Conservation (phyloP, 768 basidiomycete genomes). For the Suillus brevipes region DNA sequence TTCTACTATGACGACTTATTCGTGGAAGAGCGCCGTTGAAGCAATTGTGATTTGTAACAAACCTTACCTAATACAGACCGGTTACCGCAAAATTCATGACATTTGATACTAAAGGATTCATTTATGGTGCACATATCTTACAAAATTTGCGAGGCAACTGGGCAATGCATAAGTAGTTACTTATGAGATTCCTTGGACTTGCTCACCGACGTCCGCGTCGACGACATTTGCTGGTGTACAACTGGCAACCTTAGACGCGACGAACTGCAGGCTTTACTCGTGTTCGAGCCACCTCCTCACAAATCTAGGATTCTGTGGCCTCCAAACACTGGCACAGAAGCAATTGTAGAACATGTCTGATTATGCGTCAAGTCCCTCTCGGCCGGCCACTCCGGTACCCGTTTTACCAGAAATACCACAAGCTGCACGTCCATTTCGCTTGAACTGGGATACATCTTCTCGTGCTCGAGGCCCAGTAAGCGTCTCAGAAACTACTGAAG, state of each 20-base stretch:
- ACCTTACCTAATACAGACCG: background rate
- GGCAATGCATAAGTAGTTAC: background rate
- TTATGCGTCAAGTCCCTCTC: constrained; percentile 52
- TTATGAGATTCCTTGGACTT: background rate
- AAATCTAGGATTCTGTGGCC: background rate
- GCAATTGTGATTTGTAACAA: too few relatives aligned
- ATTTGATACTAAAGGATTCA: background rate
- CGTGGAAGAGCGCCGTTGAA: too few relatives aligned
- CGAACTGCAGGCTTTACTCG: background rate
- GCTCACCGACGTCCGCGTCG: background rate
- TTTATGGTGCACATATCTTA: background rate
- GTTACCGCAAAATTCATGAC: background rate
- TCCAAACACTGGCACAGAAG: background rate
- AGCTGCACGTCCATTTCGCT: constrained; percentile 63
- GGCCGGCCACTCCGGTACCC: constrained; percentile 56
- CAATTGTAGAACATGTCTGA: constrained; percentile 36
- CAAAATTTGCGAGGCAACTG: background rate
- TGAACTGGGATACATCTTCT: constrained; percentile 69
- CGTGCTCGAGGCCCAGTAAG: constrained; percentile 67
- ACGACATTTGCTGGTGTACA: background rate
- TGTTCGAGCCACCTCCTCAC: background rate
- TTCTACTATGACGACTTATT: background rate
- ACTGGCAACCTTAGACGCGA: background rate
- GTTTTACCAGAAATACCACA: constrained; percentile 41
- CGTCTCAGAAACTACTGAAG: constrained; percentile 72